A percentile compares a stretch with the other conserved stretches of the same genome.
Evolutionary conservation across 768 basidiomycete genomes (phyloP).

Genomic region (Tricholoma flavovirens): DNA sequence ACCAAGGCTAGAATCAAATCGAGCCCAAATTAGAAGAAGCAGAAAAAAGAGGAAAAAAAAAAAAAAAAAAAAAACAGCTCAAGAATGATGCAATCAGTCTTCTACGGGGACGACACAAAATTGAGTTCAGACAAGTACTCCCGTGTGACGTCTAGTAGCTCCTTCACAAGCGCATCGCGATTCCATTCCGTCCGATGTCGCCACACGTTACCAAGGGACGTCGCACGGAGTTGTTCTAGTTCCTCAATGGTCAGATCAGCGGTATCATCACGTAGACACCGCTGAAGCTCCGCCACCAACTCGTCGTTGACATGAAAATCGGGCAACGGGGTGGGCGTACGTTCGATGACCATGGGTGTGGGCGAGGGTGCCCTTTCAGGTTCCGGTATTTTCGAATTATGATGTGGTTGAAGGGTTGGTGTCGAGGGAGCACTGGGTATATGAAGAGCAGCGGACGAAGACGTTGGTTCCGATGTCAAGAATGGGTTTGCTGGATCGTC

Average conservation of each 20-base stretch:
- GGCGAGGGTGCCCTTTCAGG: constrained; percentile 17
- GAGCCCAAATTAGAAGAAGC: too few relatives aligned
- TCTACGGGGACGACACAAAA: background rate
- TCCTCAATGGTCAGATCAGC: constrained; percentile 70
- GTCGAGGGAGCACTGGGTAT: constrained; percentile 15
- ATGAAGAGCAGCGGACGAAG: constrained; percentile 11
- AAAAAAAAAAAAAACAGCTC: background rate
- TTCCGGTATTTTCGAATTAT: constrained; percentile 17
- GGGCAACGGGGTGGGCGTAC: constrained; percentile 66
- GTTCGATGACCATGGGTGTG: constrained; percentile 47
- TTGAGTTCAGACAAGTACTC: constrained; percentile 65
- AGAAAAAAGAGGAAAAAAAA: background rate
- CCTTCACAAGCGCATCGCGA: constrained; percentile 55
- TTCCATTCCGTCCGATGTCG: constrained; percentile 79
- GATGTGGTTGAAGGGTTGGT: constrained; percentile 6
- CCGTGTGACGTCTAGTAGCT: constrained; percentile 50
- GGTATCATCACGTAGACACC: constrained; percentile 50
- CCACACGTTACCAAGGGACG: constrained; percentile 80
- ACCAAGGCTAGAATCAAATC: too few relatives aligned
- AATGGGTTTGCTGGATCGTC: constrained; percentile 18
- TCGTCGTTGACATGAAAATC: constrained; percentile 64
- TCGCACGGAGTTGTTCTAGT: constrained; percentile 89
- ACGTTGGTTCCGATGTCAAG: constrained; percentile 5
- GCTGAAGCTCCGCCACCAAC: constrained; percentile 42
- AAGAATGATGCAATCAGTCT: background rate